A percentile compares a stretch with the other conserved stretches of the same genome.
phyloP scores from a whole-genome alignment of 352 stramenopile genomes.

The Lagenidium giganteum region DNA sequence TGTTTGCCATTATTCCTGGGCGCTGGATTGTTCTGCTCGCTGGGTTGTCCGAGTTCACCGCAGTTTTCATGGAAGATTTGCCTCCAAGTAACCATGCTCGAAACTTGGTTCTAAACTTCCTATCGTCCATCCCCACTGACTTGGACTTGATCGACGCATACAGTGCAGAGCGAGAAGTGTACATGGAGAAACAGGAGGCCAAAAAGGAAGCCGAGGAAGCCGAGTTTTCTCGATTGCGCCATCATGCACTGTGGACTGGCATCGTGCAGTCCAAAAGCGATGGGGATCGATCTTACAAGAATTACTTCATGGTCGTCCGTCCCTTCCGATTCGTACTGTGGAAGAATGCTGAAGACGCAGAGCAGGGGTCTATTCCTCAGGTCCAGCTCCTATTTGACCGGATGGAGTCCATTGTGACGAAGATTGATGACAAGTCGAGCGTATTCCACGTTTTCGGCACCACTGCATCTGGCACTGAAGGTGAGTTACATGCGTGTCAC shows the following conservation, averaged over 20 bases:
- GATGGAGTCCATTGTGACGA: constrained; percentile 50
- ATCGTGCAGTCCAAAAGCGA: constrained; percentile 56
- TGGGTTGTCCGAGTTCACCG: constrained; percentile 71
- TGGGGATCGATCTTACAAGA: constrained; percentile 63
- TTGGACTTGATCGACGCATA: constrained; percentile 79
- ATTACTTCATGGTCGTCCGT: constrained; percentile 41
- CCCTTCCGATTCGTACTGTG: constrained; percentile 75
- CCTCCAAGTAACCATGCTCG: constrained; percentile 73
- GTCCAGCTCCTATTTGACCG: constrained; percentile 71
- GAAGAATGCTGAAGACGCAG: constrained; percentile 73
- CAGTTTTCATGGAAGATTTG: constrained; percentile 70
- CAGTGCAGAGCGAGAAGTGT: constrained; percentile 53
- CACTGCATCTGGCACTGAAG: constrained; percentile 37
- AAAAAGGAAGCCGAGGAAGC: constrained; percentile 47
- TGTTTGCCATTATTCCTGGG: constrained; percentile 64
- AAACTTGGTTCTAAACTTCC: constrained; percentile 78
- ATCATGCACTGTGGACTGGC: constrained; percentile 70
- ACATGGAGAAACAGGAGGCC: constrained; percentile 36
- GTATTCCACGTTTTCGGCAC: constrained; percentile 61
- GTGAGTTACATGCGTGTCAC: constrained; percentile 27
- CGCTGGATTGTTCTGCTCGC: constrained; percentile 74
- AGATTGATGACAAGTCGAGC: constrained; percentile 52
- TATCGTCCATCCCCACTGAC: constrained; percentile 76
- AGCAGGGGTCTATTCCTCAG: constrained; percentile 37
- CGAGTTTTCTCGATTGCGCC: constrained; percentile 39